Percentiles rank a stretch among this genome's conserved stretches.
Conservation (phyloP, 805 yeast genomes). For the Sugiyamaella mastotermitis region DNA sequence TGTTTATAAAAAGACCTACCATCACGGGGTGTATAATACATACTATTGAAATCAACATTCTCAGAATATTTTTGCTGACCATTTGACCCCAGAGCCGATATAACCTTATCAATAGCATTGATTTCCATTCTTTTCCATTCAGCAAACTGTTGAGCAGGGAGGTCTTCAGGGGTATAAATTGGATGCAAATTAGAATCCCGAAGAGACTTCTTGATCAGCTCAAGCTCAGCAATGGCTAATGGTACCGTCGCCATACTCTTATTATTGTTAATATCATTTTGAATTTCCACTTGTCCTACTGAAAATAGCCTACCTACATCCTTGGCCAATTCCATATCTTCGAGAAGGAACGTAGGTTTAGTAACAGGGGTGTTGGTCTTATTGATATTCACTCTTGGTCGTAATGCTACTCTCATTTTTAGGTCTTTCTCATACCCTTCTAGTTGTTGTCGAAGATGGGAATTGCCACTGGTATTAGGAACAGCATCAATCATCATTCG, state of each 20-base stretch:
- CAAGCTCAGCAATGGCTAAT: slow-evolving; percentile 30
- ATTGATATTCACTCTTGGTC: slow-evolving; percentile 6
- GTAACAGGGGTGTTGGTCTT: slow-evolving; percentile 1
- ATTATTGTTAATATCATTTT: slow-evolving; percentile 44
- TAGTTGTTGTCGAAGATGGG: slow-evolving; percentile 15
- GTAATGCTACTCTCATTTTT: slow-evolving; percentile 8
- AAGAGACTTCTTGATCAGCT: slow-evolving; percentile 19
- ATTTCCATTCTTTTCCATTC: slow-evolving; percentile 39
- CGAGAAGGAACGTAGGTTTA: slow-evolving; percentile 45
- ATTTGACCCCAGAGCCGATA: slow-evolving; percentile 21
- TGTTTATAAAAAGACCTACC: slow-evolving; percentile 37
- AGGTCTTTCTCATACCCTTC: slow-evolving; percentile 13
- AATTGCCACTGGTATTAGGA: not conserved
- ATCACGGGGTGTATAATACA: slow-evolving; percentile 37
- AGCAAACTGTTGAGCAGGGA: slow-evolving; percentile 31
- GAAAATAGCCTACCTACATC: slow-evolving; percentile 45
- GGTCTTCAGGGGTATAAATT: slow-evolving; percentile 31
- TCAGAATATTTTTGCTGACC: not conserved
- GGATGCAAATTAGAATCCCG: slow-evolving; percentile 29
- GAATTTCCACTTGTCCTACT: slow-evolving; percentile 44
- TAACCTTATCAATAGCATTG: slow-evolving; percentile 28
- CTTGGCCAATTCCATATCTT: slow-evolving; percentile 50
- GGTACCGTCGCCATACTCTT: slow-evolving; percentile 37
- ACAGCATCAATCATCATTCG: not conserved
- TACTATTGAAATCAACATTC: slow-evolving; percentile 3